Evolutionary conservation across 805 yeast genomes (phyloP).

Genomic region (Candida hispaniensis): DNA sequence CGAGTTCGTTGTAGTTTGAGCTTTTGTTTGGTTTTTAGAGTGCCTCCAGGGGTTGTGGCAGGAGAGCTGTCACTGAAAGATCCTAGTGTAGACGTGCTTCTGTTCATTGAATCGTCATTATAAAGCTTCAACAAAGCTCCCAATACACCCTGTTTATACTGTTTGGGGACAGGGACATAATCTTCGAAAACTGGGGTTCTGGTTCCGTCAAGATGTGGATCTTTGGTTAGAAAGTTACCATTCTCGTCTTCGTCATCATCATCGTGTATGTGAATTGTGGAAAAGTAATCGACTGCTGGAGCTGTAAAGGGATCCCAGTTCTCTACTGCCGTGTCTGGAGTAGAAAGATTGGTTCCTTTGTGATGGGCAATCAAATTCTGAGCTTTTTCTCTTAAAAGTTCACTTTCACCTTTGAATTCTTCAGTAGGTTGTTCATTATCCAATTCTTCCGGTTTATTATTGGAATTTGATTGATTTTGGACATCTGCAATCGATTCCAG

Average conservation of each 20-base stretch:
- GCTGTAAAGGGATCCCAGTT: constrained; percentile 13
- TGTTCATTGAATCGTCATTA: constrained; percentile 24
- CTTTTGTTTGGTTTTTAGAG: constrained; percentile 10
- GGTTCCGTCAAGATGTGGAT: constrained; percentile 16
- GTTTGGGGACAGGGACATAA: constrained; percentile 48
- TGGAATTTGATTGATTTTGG: no score
- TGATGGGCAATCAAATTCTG: constrained; percentile 19
- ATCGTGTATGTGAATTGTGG: constrained; percentile 13
- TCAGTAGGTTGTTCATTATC: not conserved
- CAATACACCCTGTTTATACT: constrained; percentile 76
- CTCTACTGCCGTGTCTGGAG: constrained; percentile 25
- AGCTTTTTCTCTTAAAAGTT: constrained; percentile 15
- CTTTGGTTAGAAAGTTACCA: constrained; percentile 15
- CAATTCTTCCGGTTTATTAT: no score
- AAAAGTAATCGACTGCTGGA: constrained; percentile 27
- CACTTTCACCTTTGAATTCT: constrained; percentile 2
- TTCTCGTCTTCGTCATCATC: constrained; percentile 16
- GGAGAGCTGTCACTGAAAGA: constrained; percentile 3
- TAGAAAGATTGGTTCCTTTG: constrained; percentile 18
- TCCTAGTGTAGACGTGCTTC: constrained; percentile 17
- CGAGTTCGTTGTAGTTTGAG: constrained; percentile 5
- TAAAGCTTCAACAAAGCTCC: constrained; percentile 67
- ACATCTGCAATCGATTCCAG: no score
- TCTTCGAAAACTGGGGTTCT: constrained; percentile 29
- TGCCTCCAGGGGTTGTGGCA: constrained; percentile 11